A percentile compares a stretch with the other conserved stretches of the same genome.
phyloP scores from a whole-genome alignment of 208 protist species.

The Endotrypanum monterogeii region DNA sequence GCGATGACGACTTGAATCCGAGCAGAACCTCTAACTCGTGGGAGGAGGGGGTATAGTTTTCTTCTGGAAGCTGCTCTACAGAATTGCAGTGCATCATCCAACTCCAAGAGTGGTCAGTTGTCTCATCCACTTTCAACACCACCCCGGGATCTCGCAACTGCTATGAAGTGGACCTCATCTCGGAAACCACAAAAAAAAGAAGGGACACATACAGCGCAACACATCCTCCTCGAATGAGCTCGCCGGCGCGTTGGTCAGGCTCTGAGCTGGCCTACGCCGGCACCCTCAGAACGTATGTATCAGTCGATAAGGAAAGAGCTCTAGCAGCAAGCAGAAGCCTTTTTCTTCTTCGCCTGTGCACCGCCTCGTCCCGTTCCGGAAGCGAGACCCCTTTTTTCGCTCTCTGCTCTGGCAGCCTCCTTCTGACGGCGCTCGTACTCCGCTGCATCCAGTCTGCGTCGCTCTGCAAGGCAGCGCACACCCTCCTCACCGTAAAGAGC shows the following conservation, averaged over 20 bases:
- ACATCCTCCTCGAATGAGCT: conserved; percentile 3
- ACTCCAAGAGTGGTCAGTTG: background rate
- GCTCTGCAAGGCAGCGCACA: conserved; percentile 41
- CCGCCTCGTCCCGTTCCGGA: background rate
- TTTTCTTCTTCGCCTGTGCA: conserved; percentile 39
- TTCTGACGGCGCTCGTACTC: conserved; percentile 36
- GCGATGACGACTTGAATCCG: background rate
- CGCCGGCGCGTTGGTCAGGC: background rate
- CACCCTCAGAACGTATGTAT: background rate
- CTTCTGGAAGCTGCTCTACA: background rate
- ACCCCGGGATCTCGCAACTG: background rate
- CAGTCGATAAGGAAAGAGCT: background rate
- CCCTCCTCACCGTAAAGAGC: conserved; percentile 77
- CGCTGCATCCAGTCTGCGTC: conserved; percentile 45
- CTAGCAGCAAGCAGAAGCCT: conserved; percentile 56
- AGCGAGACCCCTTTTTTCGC: conserved; percentile 16
- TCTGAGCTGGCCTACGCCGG: background rate
- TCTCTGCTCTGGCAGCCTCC: conserved; percentile 22
- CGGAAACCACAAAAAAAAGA: conserved; percentile 12
- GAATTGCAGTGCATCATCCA: background rate
- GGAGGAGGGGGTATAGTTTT: background rate
- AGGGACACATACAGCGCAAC: conserved; percentile 9
- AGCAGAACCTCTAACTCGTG: background rate
- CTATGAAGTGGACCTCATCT: background rate
- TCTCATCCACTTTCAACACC: background rate